Base-by-base conservation (phyloP, 2,329 filamentous ascomycete genomes). In the Juglanconis oblonga region DNA sequence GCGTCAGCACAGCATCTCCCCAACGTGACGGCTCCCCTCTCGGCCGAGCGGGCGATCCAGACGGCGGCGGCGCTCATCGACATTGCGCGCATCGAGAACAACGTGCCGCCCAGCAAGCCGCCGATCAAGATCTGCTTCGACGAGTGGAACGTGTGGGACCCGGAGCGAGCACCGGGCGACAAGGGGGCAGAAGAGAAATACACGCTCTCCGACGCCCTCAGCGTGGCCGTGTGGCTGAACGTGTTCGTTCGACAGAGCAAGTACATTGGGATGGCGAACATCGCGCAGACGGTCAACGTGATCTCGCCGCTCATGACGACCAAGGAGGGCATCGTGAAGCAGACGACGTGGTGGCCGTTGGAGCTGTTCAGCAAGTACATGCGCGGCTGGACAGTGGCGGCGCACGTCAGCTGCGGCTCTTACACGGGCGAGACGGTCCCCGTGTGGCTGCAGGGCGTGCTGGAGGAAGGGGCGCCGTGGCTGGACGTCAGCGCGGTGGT, bases 131-230 rank as follows among this genome's bases (percentile, higher is more conserved):
- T 93, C 70, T 92, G 89, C 78, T 92, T 92, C 70, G 90, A 93
- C 70, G 89, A 92, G 73, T 92, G 90, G 90, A 93, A 92, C 71
- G 89, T 92, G 8, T 93, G 89, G 89, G 88, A 91, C 67, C 87
- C 88, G 0, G 78, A 81, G 56, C 83, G 89, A 8, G 89, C 89
- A 0, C 87, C 87, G 0, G 90, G 90, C 14, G 85, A 89, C 67
- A 72, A 82, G 62, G 90, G 90, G 14, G 90, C 87, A 5, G 89
- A 92, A 73, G 89, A 92, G 70, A 77, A 74, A 67, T 91, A 92
- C 75, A 91, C 87, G 0, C 81, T 92, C 7, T 90, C 87, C 0
- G 89, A 92, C 65, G 88, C 88, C 1, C 78, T 92, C 14, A 89
- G 88, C n/a, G 89, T 92, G 0, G 83, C 82, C 3, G 81, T 89